Base-by-base conservation (phyloP, 208 protist species). In the Acanthamoeba triangularis region DNA sequence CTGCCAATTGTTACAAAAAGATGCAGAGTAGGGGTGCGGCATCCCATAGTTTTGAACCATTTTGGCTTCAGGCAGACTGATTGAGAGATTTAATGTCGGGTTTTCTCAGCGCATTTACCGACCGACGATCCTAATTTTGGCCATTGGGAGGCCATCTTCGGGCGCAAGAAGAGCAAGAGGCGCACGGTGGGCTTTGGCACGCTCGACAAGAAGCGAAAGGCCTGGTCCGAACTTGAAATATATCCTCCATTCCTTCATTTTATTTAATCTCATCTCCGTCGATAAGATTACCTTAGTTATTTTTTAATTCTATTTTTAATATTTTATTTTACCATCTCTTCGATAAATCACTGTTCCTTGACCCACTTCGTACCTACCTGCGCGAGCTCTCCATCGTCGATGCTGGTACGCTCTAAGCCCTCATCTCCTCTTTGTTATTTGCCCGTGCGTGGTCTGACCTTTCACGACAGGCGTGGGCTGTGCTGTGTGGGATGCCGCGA, bases 401-500 rank as follows among this genome's bases (percentile, higher is more conserved):
- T 25, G 95, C 93, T 59, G 95, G 96, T 88, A 25, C 41, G 80
- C 33, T 14, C 20, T 59, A 14, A 3, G 20, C 35, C 20, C 47
- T 85, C 25, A 41, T 2, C 33, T 18, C 59, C 5, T 10, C 28
- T 54, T 14, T 30, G 28, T 63, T 1, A 0, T 7, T 1, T 37
- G 5, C 10, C 0, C 7, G 30, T n/a, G 33, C 20, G 28, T 8
- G 3, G 69, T 28, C 69, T 3, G 16, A 25, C 33, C n/a, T 80
- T 44, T 13, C 10, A 30, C 72, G 5, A 3, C 33, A 88, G 80
- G 80, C 35, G 85, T 97, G 2, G 96, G 95, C 13, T 97, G 96
- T 93, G 95, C 96, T 20, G 80, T 96, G 23, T 97, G 96, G 96
- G 96, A 97, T 72, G 96, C 96, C n/a, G 95, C 96, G 11, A 96